Percentiles rank a stretch among this genome's conserved stretches.
phyloP scores from a whole-genome alignment of 306 rosid genomes.

The Acmispon strigosus region DNA sequence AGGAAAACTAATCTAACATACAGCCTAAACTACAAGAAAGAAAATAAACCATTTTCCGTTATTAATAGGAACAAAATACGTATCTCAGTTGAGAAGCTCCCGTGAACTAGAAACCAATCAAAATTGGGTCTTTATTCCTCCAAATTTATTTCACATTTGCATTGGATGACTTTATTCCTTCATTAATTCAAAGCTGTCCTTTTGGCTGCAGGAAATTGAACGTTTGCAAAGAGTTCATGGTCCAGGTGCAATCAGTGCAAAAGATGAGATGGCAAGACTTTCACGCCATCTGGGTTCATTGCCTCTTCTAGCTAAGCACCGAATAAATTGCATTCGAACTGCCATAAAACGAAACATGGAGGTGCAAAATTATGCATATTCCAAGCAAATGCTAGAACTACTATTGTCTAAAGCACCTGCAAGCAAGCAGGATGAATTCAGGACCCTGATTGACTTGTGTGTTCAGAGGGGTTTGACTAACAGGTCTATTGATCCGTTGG shows the following conservation, averaged over 20 bases:
- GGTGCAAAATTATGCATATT: constrained; percentile 84
- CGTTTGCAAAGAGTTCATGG: constrained; percentile 89
- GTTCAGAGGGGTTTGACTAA: constrained; percentile 85
- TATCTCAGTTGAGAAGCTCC: too few relatives aligned
- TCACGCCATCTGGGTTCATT: constrained; percentile 94
- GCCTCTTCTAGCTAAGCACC: constrained; percentile 92
- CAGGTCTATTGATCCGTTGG: constrained; percentile 88
- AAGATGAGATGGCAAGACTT: constrained; percentile 97
- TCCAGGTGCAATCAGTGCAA: constrained; percentile 87
- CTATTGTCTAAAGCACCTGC: constrained; percentile 88
- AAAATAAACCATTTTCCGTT: neutral
- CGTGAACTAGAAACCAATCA: too few relatives aligned
- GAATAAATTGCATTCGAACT: constrained; percentile 94
- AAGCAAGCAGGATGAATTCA: constrained; percentile 83
- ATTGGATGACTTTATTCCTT: neutral
- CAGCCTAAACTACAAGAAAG: neutral
- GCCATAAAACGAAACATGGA: constrained; percentile 95
- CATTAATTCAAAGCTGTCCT: constrained; percentile 14
- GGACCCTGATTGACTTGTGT: constrained; percentile 82
- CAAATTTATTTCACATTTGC: neutral
- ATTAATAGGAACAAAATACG: too few relatives aligned
- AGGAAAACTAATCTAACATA: too few relatives aligned
- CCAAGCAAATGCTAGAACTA: constrained; percentile 95
- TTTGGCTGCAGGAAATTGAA: constrained; percentile 70
- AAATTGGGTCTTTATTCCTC: neutral